Conservation (phyloP, 768 basidiomycete genomes). For the Tubosaeta sp. region DNA sequence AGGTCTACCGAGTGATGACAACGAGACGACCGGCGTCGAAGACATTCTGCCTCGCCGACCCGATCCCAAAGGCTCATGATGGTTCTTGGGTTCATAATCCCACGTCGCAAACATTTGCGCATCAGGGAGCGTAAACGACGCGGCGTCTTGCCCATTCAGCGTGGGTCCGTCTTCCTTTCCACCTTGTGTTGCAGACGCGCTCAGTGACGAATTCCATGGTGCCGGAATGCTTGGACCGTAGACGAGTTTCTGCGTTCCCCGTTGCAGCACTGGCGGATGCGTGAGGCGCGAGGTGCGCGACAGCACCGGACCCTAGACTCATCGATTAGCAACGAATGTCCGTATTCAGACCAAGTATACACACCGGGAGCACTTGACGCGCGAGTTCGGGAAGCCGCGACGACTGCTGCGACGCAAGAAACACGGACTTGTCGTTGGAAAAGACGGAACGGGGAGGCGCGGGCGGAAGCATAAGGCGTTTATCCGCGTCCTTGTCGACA, state of each 20-base stretch:
- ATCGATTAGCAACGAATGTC: neutral
- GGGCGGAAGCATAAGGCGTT: constrained; percentile 29
- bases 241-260: constrained; percentile 37
- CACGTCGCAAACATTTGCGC: constrained; percentile 49
- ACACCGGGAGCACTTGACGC: constrained; percentile 61
- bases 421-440: constrained; percentile 50
- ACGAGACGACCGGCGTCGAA: constrained; percentile 14
- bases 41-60: constrained; percentile 27
- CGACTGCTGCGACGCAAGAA: constrained; percentile 58
- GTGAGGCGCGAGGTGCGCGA: constrained; percentile 57
- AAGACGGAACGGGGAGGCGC: constrained; percentile 39
- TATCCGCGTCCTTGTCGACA: constrained; percentile 52
- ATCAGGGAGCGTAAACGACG: constrained; percentile 38
- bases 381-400: constrained; percentile 67
- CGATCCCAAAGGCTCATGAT: constrained; percentile 33
- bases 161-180: constrained; percentile 15
- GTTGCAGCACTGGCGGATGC: constrained; percentile 61
- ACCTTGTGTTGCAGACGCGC: constrained; percentile 10
- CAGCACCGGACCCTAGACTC: constrained; percentile 49
- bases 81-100: constrained; percentile 44
- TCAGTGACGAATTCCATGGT: constrained; percentile 41
- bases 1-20: constrained; percentile 18
- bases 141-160: constrained; percentile 22
- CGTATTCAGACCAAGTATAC: constrained; percentile 19
- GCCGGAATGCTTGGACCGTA: constrained; percentile 40